A percentile compares a stretch with the other conserved stretches of the same genome.
Conservation (phyloP, 176 grass and related monocot genomes). For the Tillandsia fasciculata region DNA sequence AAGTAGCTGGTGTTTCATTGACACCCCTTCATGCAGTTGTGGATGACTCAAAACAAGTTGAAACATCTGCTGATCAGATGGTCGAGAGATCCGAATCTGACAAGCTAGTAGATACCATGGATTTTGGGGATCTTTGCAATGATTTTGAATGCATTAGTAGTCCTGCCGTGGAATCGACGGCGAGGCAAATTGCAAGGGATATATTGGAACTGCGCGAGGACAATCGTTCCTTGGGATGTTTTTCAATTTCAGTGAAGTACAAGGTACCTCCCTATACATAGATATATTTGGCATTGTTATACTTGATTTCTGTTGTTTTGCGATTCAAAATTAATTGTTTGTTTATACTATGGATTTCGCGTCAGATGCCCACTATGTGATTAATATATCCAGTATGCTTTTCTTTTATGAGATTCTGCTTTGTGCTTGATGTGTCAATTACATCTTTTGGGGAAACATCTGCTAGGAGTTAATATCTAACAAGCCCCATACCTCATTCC, state of each 20-base stretch:
- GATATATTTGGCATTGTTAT: not conserved
- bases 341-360: no score
- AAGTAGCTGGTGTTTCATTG: not conserved
- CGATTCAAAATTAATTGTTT: no score
- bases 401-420: no score
- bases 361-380: no score
- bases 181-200: conserved; percentile 75
- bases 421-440: no score
- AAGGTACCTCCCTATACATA: conserved; percentile 30
- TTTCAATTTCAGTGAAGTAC: conserved; percentile 73
- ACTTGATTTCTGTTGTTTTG: not conserved
- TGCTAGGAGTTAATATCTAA: no score
- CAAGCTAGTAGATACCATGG: conserved; percentile 56
- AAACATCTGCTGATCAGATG: conserved; percentile 4
- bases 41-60: conserved; percentile 60
- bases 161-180: conserved; percentile 85
- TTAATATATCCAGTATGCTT: no score
- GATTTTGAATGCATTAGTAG: conserved; percentile 98
- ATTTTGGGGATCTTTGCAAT: conserved; percentile 86
- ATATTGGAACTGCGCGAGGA: conserved; percentile 70
- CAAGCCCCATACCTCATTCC: not conserved
- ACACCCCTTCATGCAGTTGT: conserved; percentile 28
- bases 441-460: no score
- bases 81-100: conserved; percentile 47
- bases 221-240: conserved; percentile 68